Percentiles rank a stretch among this genome's conserved stretches.
These are phyloP conservation scores for Lactarius sp. DNA, from an alignment of 768 basidiomycete species.

Conservation along the genomic window DNA sequence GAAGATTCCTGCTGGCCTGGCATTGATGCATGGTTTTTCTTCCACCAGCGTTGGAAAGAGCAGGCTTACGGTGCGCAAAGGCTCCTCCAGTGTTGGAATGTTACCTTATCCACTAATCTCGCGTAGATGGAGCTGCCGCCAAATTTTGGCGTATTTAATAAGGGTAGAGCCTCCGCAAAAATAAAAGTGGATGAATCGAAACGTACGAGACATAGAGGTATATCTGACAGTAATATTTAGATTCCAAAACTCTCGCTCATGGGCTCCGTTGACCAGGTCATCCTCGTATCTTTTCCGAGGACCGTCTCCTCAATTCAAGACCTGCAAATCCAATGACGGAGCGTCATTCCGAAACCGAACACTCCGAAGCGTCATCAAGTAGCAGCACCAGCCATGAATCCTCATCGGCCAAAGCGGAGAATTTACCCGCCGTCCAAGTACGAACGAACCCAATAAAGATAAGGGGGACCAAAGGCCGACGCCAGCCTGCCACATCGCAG, in stretches of 20 bases:
- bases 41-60: constrained; percentile 58
- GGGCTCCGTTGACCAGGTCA: constrained; percentile 14
- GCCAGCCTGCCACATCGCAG: neutral
- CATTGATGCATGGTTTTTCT: constrained; percentile 63
- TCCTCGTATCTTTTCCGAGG: constrained; percentile 27
- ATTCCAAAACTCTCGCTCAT: neutral
- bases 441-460: constrained; percentile 3
- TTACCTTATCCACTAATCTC: constrained; percentile 1
- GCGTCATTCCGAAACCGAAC: neutral
- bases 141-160: constrained; percentile 56
- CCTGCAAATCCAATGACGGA: neutral
- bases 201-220: constrained; percentile 31
- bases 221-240: neutral
- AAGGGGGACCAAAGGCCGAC: neutral
- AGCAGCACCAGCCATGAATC: neutral
- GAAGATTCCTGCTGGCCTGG: constrained; percentile 47
- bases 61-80: constrained; percentile 51
- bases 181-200: constrained; percentile 30
- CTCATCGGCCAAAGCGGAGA: neutral
- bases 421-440: neutral
- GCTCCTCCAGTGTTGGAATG: neutral
- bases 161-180: constrained; percentile 56
- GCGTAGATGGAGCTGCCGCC: constrained; percentile 42
- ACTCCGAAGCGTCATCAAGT: neutral
- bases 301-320: constrained; percentile 26